A percentile compares a stretch with the other conserved stretches of the same genome.
Conservation (phyloP, 805 yeast genomes). For the Pachysolen tannophilus region DNA sequence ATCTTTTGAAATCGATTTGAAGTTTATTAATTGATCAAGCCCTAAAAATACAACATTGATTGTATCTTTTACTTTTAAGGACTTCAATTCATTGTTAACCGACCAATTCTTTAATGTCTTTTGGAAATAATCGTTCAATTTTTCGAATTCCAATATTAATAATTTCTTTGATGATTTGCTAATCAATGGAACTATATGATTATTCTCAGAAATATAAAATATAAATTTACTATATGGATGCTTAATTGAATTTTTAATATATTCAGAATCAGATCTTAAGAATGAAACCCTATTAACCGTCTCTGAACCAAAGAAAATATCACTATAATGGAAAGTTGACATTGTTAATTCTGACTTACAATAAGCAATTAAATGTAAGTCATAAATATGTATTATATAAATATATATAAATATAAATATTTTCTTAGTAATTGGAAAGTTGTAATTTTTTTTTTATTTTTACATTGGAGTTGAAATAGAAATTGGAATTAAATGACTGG, state of each 20-base stretch:
- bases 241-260: slow-evolving; percentile 35
- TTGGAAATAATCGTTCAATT: slow-evolving; percentile 11
- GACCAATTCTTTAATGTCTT: slow-evolving; percentile 16
- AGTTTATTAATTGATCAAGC: slow-evolving; percentile 30
- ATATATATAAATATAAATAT: neutral
- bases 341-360: neutral
- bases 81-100: slow-evolving; percentile 9
- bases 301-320: slow-evolving; percentile 35
- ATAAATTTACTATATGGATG: slow-evolving; percentile 44
- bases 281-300: slow-evolving; percentile 60
- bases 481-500: too few species aligned
- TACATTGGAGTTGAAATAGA: too few species aligned
- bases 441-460: neutral
- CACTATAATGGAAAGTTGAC: neutral
- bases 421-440: neutral
- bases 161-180: neutral
- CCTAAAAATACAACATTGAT: slow-evolving; percentile 38
- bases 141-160: slow-evolving; percentile 10
- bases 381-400: too few species aligned
- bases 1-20: neutral
- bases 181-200: slow-evolving; percentile 14
- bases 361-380: too few species aligned
- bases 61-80: slow-evolving; percentile 11
- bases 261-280: slow-evolving; percentile 45
- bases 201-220: slow-evolving; percentile 26